Percentiles rank a stretch among this genome's conserved stretches.
Evolutionary conservation across 768 basidiomycete species (phyloP).

Genomic region (Floccularia luteovirens): DNA sequence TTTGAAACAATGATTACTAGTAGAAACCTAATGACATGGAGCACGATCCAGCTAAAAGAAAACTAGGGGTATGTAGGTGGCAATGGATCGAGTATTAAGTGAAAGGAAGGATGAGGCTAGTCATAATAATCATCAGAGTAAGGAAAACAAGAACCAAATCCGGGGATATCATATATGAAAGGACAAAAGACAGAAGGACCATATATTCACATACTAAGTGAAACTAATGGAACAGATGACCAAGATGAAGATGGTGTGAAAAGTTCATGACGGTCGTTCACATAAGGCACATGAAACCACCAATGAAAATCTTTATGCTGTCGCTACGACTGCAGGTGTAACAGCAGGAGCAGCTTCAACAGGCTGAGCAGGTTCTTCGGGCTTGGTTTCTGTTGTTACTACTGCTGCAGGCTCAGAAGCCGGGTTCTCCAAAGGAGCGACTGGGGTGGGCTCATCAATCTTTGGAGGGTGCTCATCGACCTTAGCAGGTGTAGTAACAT

Average conservation of each 20-base stretch:
- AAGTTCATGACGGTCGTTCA: constrained; percentile 41
- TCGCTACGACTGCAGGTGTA: constrained; percentile 66
- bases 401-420: constrained; percentile 39
- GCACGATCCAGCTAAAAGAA: constrained; percentile 52
- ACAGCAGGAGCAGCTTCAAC: constrained; percentile 42
- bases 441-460: constrained; percentile 75
- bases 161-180: constrained; percentile 42
- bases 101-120: constrained; percentile 55
- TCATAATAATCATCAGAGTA: constrained; percentile 58
- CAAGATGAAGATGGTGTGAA: constrained; percentile 21
- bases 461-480: constrained; percentile 86
- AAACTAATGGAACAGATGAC: constrained; percentile 14
- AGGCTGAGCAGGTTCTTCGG: constrained; percentile 33
- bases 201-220: constrained; percentile 22
- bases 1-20: constrained; percentile 44
- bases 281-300: constrained; percentile 18
- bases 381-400: constrained; percentile 24
- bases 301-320: constrained; percentile 50
- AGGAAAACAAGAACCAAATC: constrained; percentile 50
- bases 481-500: constrained; percentile 65
- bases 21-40: constrained; percentile 48
- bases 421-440: constrained; percentile 81
- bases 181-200: constrained; percentile 22
- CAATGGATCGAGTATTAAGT: constrained; percentile 66
- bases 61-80: constrained; percentile 53